Base-by-base conservation (phyloP, 306 rosid species). In the Pyrus pyrifolia region DNA sequence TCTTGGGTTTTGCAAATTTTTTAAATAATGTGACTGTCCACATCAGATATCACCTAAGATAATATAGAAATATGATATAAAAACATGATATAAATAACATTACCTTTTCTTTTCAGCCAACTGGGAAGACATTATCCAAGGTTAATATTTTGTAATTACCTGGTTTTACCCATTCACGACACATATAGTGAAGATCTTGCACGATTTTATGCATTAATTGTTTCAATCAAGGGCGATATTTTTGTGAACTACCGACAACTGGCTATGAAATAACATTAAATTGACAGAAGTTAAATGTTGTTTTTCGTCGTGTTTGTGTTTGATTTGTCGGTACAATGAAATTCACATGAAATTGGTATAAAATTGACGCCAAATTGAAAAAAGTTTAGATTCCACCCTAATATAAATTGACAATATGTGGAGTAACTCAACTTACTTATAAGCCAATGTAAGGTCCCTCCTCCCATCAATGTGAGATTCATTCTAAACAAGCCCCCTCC, bases 361-460 rank as follows among this genome's bases (percentile, higher is more conserved):
- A 42, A 42, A 42, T 42, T 9, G 45, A 42, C 45, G 1, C 45
- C 45, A 42, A 42, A 38, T 38, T 38, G 42, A 38, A 38, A 2
- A 38, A 6, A 6, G 2, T 38, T 38, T 38, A 38, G 42, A 38
- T 38, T 38, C 0, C 0, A 35, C 0, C 2, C 2, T 35, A 1
- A 35, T 1, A 6, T 35, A 6, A 35, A 35, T 35, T 6, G 40
- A 1, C 40, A 35, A 35, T 33, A 33, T 1, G 8, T 35, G 8
- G 0, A 35, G 40, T 6, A 35, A 35, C 0, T 0, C 2, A 35
- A 35, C 0, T 35, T 35, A 35, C 40, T 35, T 6, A 35, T 35
- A 35, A 35, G 8, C 2, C 8, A 35, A 35, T 35, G 2, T 35
- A 35, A 35, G 40, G 8, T 35, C 1, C 0, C 0, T 35, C 0